Conservation (phyloP, 495 filamentous ascomycete genomes). For the Clavariopsis aquatica region DNA sequence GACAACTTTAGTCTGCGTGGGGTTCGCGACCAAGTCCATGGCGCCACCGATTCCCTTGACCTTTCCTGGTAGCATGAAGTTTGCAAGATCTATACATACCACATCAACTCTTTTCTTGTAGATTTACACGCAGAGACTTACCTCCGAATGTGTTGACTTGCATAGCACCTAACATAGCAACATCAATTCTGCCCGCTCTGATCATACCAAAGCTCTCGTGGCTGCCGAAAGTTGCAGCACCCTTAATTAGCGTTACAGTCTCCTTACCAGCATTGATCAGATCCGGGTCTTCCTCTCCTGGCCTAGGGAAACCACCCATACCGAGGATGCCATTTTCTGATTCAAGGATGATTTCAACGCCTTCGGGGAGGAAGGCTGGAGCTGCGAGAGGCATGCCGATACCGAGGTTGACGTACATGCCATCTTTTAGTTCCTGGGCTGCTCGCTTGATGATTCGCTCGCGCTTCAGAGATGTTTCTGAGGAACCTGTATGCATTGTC, state of each 20-base stretch:
- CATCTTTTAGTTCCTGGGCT: conserved; percentile 94
- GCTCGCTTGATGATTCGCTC: conserved; percentile 85
- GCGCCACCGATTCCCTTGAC: conserved; percentile 90
- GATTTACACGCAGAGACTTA: neutral
- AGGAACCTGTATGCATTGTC: conserved; percentile 14
- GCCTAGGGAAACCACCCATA: conserved; percentile 78
- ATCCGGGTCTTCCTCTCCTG: conserved; percentile 82
- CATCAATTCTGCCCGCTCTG: conserved; percentile 77
- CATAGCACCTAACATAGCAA: conserved; percentile 92
- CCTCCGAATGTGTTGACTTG: conserved; percentile 68
- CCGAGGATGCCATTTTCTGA: conserved; percentile 92
- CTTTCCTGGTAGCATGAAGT: conserved; percentile 94
- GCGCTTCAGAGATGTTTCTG: conserved; percentile 46
- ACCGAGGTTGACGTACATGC: conserved; percentile 93
- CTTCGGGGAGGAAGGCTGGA: conserved; percentile 77
- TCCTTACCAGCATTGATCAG: conserved; percentile 98
- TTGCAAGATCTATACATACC: conserved; percentile 72
- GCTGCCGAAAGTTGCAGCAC: conserved; percentile 78
- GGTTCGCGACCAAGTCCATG: conserved; percentile 92
- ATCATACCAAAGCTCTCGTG: conserved; percentile 97
- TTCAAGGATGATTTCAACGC: conserved; percentile 82
- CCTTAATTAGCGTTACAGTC: conserved; percentile 80
- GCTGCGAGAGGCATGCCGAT: conserved; percentile 97
- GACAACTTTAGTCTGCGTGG: conserved; percentile 81
- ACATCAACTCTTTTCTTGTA: neutral